phyloP scores from a whole-genome alignment of 345 rosid genomes.

The Brassica napus region DNA sequence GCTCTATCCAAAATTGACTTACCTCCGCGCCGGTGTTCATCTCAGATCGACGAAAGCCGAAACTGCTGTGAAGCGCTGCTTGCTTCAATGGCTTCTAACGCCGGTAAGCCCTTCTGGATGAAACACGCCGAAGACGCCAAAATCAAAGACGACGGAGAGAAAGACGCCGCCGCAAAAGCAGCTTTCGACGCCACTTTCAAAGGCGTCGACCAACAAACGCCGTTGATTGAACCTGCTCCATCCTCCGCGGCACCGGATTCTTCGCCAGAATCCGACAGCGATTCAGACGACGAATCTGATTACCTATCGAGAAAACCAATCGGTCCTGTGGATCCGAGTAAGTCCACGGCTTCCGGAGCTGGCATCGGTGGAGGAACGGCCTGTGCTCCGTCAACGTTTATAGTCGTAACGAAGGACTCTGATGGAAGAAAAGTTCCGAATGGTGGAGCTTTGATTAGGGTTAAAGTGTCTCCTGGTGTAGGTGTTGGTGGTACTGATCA shows the following conservation, averaged over 20 bases:
- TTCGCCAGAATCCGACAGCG: slow-evolving; percentile 60
- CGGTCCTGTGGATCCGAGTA: slow-evolving; percentile 86
- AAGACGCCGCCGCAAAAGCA: slow-evolving; percentile 89
- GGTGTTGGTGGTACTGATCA: slow-evolving; percentile 95
- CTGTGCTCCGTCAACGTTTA: slow-evolving; percentile 75
- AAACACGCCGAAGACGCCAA: slow-evolving; percentile 81
- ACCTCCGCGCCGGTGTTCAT: not conserved
- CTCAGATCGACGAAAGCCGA: not conserved
- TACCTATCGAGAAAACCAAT: slow-evolving; percentile 72
- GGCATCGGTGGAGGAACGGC: slow-evolving; percentile 98
- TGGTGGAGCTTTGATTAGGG: slow-evolving; percentile 78
- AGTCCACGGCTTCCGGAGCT: slow-evolving; percentile 84
- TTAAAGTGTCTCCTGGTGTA: slow-evolving; percentile 79
- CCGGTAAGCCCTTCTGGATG: slow-evolving; percentile 81
- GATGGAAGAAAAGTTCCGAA: slow-evolving; percentile 82
- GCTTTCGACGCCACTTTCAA: slow-evolving; percentile 97
- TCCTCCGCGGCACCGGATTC: slow-evolving; percentile 42
- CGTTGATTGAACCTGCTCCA: slow-evolving; percentile 52
- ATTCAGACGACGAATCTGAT: slow-evolving; percentile 77
- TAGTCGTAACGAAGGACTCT: slow-evolving; percentile 76
- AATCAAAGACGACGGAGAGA: slow-evolving; percentile 79
- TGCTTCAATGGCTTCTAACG: slow-evolving; percentile 48
- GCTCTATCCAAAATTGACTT: not conserved
- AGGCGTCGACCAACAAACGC: slow-evolving; percentile 49
- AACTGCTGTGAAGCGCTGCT: not conserved